Evolutionary conservation across 805 yeast species (phyloP).

Genomic region (Scheffersomyces spartinae): DNA sequence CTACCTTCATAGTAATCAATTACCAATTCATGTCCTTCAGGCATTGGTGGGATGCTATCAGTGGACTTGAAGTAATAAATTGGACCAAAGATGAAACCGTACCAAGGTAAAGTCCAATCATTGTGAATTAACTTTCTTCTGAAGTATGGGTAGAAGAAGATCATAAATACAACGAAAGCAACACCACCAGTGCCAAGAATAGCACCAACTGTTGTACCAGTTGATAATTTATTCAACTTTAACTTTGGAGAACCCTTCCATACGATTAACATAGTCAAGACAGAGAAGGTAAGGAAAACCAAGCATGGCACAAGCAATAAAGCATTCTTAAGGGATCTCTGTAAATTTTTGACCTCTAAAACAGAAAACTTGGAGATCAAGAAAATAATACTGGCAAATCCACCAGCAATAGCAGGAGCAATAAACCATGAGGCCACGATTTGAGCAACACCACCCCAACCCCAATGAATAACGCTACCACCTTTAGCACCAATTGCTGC

Average conservation of each 20-base stretch:
- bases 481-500: conserved; percentile 67
- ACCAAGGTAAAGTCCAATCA: conserved; percentile 58
- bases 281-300: conserved; percentile 47
- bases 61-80: conserved; percentile 38
- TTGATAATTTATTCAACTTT: conserved; percentile 39
- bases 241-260: conserved; percentile 75
- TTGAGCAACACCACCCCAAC: conserved; percentile 63
- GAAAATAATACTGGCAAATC: conserved; percentile 47
- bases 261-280: conserved; percentile 65
- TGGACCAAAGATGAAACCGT: conserved; percentile 49
- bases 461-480: conserved; percentile 52
- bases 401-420: conserved; percentile 64
- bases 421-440: conserved; percentile 74
- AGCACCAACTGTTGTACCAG: conserved; percentile 43
- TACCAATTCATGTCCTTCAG: conserved; percentile 42
- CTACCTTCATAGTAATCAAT: conserved; percentile 61
- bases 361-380: conserved; percentile 48
- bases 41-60: conserved; percentile 56
- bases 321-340: conserved; percentile 38
- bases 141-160: conserved; percentile 51
- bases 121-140: conserved; percentile 45
- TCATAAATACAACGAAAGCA: conserved; percentile 37
- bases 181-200: conserved; percentile 56
- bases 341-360: conserved; percentile 41
- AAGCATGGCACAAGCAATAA: conserved; percentile 47